Evolutionary conservation across 306 rosid genomes (phyloP).

Genomic region (Glycyrrhiza uralensis): DNA sequence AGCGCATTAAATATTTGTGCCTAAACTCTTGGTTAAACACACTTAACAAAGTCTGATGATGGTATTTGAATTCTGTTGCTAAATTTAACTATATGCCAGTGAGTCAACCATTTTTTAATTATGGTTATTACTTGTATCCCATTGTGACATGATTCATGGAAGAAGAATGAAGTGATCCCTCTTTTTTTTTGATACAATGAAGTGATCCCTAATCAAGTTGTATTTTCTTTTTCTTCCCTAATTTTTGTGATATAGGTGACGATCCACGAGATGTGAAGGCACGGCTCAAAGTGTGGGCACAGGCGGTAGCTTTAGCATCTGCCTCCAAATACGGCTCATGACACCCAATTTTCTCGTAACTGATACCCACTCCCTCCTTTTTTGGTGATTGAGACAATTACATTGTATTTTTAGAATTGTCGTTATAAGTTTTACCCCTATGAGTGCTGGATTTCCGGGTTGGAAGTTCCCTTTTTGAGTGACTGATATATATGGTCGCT

Average conservation of each 20-base stretch:
- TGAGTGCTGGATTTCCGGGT: constrained; percentile 15
- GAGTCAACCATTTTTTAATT: too few relatives aligned
- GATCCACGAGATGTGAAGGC: constrained; percentile 88
- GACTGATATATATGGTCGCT: constrained; percentile 13
- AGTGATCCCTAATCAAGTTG: too few relatives aligned
- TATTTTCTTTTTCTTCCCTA: too few relatives aligned
- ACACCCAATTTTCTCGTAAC: not conserved
- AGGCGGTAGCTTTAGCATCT: constrained; percentile 82
- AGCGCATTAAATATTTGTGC: too few relatives aligned
- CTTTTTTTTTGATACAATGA: too few relatives aligned
- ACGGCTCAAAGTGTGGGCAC: constrained; percentile 89
- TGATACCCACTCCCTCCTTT: not conserved
- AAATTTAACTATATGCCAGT: too few relatives aligned
- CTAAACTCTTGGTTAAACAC: too few relatives aligned
- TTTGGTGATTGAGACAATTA: constrained; percentile 1
- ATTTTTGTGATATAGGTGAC: constrained; percentile 64
- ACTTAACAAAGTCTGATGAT: too few relatives aligned
- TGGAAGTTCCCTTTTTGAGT: constrained; percentile 6
- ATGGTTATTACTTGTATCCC: too few relatives aligned
- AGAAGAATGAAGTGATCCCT: too few relatives aligned
- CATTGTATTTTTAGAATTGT: not conserved
- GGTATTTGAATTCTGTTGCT: too few relatives aligned
- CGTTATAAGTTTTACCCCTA: not conserved
- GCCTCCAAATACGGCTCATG: constrained; percentile 44
- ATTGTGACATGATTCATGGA: too few relatives aligned